Conservation (phyloP, 2,329 filamentous ascomycete genomes). For the Sporothrix brunneoviolacea region DNA sequence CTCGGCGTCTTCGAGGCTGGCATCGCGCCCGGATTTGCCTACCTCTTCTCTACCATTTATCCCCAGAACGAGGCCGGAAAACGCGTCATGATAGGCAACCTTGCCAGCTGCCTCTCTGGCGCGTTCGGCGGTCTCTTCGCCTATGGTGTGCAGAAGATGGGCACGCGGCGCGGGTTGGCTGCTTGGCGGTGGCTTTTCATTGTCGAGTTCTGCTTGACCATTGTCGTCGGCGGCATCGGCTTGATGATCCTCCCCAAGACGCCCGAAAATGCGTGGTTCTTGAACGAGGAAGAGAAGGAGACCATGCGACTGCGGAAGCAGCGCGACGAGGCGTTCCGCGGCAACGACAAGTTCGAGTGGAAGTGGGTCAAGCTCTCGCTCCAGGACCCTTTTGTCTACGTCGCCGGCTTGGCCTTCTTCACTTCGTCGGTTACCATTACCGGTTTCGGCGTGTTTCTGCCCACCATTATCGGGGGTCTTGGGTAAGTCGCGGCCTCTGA, state of each 20-base stretch:
- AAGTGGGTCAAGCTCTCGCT: constrained; percentile 1
- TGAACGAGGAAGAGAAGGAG: constrained; percentile 8
- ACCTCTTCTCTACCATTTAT: constrained; percentile 27
- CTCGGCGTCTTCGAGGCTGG: constrained; percentile 22
- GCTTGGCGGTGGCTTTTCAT: constrained; percentile 44
- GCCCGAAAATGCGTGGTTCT: constrained; percentile 12
- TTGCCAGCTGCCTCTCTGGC: constrained; percentile 21
- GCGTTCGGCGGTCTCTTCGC: constrained; percentile 20
- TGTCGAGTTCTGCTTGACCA: constrained; percentile 26
- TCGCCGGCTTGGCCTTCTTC: constrained; percentile 8
- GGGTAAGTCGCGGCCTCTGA: constrained; percentile 9
- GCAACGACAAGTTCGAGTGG: constrained; percentile 3
- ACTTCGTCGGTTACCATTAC: constrained; percentile 11
- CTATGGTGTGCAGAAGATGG: constrained; percentile 28
- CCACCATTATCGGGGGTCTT: constrained; percentile 11
- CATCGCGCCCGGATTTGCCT: constrained; percentile 23
- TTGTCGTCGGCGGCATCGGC: constrained; percentile 1
- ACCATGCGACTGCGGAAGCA: constrained; percentile 5
- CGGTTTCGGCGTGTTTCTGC: constrained; percentile 13
- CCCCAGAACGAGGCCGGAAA: constrained; percentile 23
- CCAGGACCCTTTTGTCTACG: constrained; percentile 6
- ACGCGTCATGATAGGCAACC: constrained; percentile 22
- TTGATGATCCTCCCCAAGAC: constrained; percentile 1
- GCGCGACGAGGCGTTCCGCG: constrained; percentile 4
- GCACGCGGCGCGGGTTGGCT: constrained; percentile 34